Conservation (phyloP, 768 basidiomycete species). For the Trametes sanguinea region DNA sequence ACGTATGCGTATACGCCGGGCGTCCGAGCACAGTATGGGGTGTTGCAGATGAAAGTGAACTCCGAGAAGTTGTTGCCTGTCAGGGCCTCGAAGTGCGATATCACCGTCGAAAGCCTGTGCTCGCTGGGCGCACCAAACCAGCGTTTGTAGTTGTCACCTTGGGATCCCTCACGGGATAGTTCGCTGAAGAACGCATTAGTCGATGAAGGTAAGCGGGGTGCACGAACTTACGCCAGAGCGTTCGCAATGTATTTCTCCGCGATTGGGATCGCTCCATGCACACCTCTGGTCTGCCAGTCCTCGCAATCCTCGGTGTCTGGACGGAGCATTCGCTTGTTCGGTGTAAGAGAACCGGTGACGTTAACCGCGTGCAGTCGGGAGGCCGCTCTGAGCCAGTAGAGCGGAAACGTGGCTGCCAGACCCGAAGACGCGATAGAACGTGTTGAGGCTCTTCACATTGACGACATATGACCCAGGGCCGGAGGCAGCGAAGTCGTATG, state of each 20-base stretch:
- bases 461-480: constrained; percentile 38
- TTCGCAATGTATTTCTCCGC: neutral
- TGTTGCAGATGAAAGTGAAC: constrained; percentile 30
- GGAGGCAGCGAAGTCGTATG: constrained; percentile 29
- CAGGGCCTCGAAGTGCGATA: constrained; percentile 8
- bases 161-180: neutral
- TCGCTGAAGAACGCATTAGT: neutral
- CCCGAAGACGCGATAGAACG: constrained; percentile 31
- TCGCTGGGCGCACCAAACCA: constrained; percentile 13
- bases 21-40: constrained; percentile 30
- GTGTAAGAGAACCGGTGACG: neutral
- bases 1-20: constrained; percentile 5
- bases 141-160: constrained; percentile 3
- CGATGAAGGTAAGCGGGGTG: too few relatives aligned
- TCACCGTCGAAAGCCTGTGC: neutral
- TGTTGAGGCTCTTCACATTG: constrained; percentile 40
- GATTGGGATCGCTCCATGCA: neutral
- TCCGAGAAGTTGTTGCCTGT: constrained; percentile 16
- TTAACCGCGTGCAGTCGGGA: neutral
- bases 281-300: too few relatives aligned
- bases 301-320: neutral
- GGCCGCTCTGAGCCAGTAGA: neutral
- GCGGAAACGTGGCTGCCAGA: neutral
- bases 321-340: too few relatives aligned
- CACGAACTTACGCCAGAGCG: constrained; percentile 1